Evolutionary conservation across 2,329 filamentous ascomycete genomes (phyloP).

Genomic region (Raffaelea arxii): DNA sequence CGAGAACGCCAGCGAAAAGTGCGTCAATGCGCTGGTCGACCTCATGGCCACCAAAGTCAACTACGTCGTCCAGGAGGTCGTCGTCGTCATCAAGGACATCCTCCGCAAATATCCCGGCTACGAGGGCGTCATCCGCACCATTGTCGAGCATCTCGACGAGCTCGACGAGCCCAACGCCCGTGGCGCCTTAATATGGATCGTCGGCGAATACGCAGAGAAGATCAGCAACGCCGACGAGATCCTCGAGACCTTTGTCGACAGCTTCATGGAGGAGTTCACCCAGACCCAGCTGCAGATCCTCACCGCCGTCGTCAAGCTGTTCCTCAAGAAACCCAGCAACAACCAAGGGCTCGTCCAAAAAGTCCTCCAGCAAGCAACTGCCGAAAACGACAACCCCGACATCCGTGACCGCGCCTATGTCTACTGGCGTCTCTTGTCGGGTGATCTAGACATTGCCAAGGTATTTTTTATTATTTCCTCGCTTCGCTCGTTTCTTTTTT

Average conservation of each 20-base stretch:
- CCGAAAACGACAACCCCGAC: slow-evolving; percentile 94
- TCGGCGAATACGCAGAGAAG: slow-evolving; percentile 98
- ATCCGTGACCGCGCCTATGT: slow-evolving; percentile 95
- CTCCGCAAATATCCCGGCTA: slow-evolving; percentile 96
- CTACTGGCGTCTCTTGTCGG: slow-evolving; percentile 94
- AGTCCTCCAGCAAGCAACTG: slow-evolving; percentile 84
- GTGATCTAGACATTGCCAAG: slow-evolving; percentile 83
- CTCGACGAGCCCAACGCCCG: slow-evolving; percentile 88
- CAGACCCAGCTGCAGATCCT: slow-evolving; percentile 98
- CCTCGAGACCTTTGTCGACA: slow-evolving; percentile 79
- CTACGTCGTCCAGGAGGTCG: slow-evolving; percentile 96
- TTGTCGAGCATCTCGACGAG: slow-evolving; percentile 95
- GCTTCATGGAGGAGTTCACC: slow-evolving; percentile 92
- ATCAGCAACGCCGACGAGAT: slow-evolving; percentile 98
- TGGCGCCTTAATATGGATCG: slow-evolving; percentile 93
- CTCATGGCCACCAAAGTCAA: slow-evolving; percentile 97
- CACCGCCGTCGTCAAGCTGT: slow-evolving; percentile 93
- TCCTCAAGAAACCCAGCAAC: slow-evolving; percentile 90
- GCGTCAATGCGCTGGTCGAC: slow-evolving; percentile 86
- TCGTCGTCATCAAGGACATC: slow-evolving; percentile 99
- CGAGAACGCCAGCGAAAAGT: slow-evolving; percentile 87
- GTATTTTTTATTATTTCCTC: slow-evolving; percentile 26
- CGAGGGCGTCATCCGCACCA: slow-evolving; percentile 91
- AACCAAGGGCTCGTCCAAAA: slow-evolving; percentile 89
- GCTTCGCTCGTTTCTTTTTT: not conserved